Percentiles rank a stretch among this genome's conserved stretches.
phyloP scores from a whole-genome alignment of 1,284 basidiomycete species.

The Anthracocystis setariae region DNA sequence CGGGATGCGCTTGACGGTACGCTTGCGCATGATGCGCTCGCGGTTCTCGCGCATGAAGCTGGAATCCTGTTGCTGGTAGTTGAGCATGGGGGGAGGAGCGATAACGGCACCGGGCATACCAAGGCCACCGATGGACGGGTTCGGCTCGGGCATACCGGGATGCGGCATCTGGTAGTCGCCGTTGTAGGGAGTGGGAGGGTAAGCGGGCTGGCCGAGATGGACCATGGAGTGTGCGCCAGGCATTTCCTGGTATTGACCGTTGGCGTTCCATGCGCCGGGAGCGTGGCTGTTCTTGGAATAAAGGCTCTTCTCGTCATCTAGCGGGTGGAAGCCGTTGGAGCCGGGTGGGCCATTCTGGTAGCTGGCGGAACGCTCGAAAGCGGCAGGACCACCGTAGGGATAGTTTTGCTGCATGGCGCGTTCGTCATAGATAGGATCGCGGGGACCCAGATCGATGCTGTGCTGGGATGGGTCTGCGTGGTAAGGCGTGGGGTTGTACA shows the following conservation, averaged over 20 bases:
- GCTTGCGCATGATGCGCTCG: conserved; percentile 57
- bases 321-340: conserved; percentile 14
- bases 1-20: conserved; percentile 68
- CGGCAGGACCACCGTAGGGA: conserved; percentile 27
- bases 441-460: conserved; percentile 36
- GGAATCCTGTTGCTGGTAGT: conserved; percentile 24
- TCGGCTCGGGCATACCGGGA: conserved; percentile 25
- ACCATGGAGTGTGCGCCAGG: conserved; percentile 33
- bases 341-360: conserved; percentile 17
- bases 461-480: conserved; percentile 21
- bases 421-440: conserved; percentile 15
- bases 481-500: conserved; percentile 32
- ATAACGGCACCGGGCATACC: conserved; percentile 39
- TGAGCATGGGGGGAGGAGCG: conserved; percentile 34
- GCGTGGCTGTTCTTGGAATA: conserved; percentile 38
- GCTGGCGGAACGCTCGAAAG: conserved; percentile 37
- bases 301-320: conserved; percentile 47
- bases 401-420: conserved; percentile 28
- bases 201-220: conserved; percentile 30
- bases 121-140: conserved; percentile 20
- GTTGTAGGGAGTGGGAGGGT: conserved; percentile 31
- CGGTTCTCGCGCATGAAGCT: conserved; percentile 34
- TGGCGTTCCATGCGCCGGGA: conserved; percentile 20
- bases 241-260: conserved; percentile 21
- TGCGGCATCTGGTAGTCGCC: conserved; percentile 18